These are phyloP conservation scores for Herpetospermum pedunculosum DNA, from an alignment of 306 rosid genomes.

Conservation along the genomic window DNA sequence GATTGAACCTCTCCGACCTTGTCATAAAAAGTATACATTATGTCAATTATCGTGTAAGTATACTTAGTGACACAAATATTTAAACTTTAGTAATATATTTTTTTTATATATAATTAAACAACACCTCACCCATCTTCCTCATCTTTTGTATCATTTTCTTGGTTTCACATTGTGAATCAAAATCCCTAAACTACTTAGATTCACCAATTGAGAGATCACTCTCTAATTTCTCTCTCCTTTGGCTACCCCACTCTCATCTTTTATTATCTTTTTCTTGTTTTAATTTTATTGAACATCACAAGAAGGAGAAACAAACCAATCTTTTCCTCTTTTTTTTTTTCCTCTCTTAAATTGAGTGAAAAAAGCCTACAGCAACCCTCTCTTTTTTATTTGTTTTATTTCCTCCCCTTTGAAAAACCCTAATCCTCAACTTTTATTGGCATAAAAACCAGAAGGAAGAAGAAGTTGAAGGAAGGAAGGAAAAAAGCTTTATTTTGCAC, in stretches of 20 bases:
- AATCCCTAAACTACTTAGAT: not conserved
- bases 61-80: no score
- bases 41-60: no score
- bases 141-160: not conserved
- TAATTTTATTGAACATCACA: not conserved
- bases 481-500: not conserved
- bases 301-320: conserved; percentile 12
- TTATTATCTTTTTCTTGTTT: conserved; percentile 11
- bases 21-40: no score
- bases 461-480: not conserved
- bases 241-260: conserved; percentile 17
- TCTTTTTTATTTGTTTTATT: not conserved
- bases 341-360: not conserved
- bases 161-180: not conserved
- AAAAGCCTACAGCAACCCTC: not conserved
- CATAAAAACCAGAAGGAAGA: not conserved
- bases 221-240: not conserved
- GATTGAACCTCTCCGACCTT: no score
- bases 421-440: not conserved
- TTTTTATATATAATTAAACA: not conserved
- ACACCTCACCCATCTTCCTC: not conserved
- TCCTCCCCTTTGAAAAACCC: not conserved
- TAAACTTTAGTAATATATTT: no score
- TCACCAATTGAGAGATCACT: conserved; percentile 2
- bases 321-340: not conserved